Evolutionary conservation across 108 stramenopile species (phyloP).

Genomic region (Skeletonema menzelii): DNA sequence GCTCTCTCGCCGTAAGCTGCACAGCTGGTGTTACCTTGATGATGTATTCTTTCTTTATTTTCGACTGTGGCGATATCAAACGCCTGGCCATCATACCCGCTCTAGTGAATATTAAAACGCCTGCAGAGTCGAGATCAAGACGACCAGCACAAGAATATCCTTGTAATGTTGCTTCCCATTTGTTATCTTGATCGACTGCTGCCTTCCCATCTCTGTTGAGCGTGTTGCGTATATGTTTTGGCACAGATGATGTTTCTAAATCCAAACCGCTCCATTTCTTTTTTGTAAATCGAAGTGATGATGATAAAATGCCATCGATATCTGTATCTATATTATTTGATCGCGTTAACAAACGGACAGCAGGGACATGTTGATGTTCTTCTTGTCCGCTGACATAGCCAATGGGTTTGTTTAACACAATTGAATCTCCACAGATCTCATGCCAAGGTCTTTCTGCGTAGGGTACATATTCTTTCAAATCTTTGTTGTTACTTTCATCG

Average conservation of each 20-base stretch:
- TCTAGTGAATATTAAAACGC: conserved; percentile 71
- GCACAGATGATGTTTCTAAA: conserved; percentile 7
- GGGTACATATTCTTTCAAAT: conserved; percentile 15
- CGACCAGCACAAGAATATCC: conserved; percentile 75
- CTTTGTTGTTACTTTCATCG: background rate
- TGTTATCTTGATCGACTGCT: background rate
- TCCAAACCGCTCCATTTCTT: conserved; percentile 16
- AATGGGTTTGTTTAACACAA: conserved; percentile 82
- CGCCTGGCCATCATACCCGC: conserved; percentile 70
- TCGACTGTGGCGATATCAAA: conserved; percentile 48
- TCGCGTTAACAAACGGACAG: conserved; percentile 57
- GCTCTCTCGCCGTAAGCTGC: conserved; percentile 40
- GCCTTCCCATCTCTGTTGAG: background rate
- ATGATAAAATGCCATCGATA: background rate
- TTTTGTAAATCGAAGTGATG: conserved; percentile 17
- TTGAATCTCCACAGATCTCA: conserved; percentile 39
- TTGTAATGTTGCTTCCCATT: conserved; percentile 21
- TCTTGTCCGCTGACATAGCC: conserved; percentile 81
- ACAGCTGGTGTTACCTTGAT: conserved; percentile 57
- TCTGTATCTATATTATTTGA: conserved; percentile 17
- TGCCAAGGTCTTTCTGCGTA: conserved; percentile 30
- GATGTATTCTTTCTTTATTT: conserved; percentile 80
- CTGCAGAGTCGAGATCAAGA: conserved; percentile 72
- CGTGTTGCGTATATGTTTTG: conserved; percentile 5
- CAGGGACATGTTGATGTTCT: conserved; percentile 58